A percentile compares a stretch with the other conserved stretches of the same genome.
phyloP scores from a whole-genome alignment of 768 basidiomycete genomes.

The Strobilomyces dryophilus region DNA sequence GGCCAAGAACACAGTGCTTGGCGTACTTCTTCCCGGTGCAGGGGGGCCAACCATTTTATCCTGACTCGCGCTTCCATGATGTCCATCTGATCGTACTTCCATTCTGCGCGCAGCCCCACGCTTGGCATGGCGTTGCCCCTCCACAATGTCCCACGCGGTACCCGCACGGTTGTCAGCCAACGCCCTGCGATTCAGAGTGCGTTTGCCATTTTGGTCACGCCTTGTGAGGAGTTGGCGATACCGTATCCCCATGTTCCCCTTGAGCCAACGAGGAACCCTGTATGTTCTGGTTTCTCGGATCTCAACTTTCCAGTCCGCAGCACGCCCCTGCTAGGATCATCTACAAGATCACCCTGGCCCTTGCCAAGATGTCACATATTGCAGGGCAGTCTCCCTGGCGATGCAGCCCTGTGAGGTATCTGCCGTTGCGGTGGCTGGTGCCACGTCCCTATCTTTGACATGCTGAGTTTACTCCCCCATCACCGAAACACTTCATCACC shows the following conservation, averaged over 20 bases:
- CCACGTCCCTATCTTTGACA: too few relatives aligned
- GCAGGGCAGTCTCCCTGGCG: too few relatives aligned
- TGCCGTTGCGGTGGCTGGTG: too few relatives aligned
- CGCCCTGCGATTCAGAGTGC: constrained; percentile 44
- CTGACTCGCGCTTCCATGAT: constrained; percentile 35
- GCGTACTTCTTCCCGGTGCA: too few relatives aligned
- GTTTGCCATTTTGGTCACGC: constrained; percentile 32
- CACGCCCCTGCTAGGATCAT: too few relatives aligned
- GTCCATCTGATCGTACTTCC: constrained; percentile 46
- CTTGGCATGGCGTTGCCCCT: constrained; percentile 39
- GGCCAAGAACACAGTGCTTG: too few relatives aligned
- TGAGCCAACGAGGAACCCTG: constrained; percentile 30
- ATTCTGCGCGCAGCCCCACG: constrained; percentile 31
- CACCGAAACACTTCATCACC: too few relatives aligned
- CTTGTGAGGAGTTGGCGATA: constrained; percentile 26
- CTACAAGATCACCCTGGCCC: too few relatives aligned
- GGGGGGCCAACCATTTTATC: constrained; percentile 21
- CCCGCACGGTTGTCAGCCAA: constrained; percentile 39
- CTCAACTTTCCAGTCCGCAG: not conserved
- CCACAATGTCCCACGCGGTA: constrained; percentile 40
- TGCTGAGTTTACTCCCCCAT: too few relatives aligned
- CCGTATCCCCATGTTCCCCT: constrained; percentile 24
- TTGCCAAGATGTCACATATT: too few relatives aligned
- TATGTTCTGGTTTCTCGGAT: constrained; percentile 25
- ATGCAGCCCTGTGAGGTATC: too few relatives aligned